phyloP scores from a whole-genome alignment of 2,329 filamentous ascomycete genomes.

The Apiospora hydei region DNA sequence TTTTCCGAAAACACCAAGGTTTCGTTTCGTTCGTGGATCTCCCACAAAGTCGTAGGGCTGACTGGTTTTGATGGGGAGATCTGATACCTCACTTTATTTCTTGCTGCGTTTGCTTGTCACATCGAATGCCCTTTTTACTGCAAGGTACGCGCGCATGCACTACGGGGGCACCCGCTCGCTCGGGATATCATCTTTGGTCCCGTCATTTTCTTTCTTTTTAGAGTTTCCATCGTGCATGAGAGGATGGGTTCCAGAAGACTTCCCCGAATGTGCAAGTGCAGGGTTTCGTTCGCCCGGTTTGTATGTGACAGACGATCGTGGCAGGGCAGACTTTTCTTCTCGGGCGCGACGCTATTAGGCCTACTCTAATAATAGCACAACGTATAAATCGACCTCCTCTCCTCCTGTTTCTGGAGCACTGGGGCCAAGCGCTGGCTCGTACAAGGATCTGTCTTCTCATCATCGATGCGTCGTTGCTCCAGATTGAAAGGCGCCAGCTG shows the following conservation, averaged over 20 bases:
- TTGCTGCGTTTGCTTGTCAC: not conserved
- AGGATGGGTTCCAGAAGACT: not conserved
- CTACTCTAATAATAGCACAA: constrained; percentile 1
- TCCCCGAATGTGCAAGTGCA: constrained; percentile 1
- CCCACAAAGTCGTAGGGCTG: not conserved
- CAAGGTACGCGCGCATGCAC: constrained; percentile 21
- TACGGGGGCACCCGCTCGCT: constrained; percentile 10
- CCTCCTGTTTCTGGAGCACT: not conserved
- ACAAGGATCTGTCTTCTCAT: not conserved
- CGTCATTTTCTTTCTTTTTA: not conserved
- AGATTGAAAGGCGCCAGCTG: not conserved
- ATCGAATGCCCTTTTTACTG: not conserved
- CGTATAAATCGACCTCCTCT: not conserved
- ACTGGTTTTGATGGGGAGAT: not conserved
- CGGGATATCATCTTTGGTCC: not conserved
- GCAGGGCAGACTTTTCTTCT: not conserved
- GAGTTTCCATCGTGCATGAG: not conserved
- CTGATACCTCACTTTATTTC: not conserved
- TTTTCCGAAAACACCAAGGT: constrained; percentile 1
- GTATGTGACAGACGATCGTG: constrained; percentile 12
- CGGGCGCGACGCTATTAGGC: not conserved
- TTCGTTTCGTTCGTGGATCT: not conserved
- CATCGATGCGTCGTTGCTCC: not conserved
- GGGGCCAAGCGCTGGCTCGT: not conserved
- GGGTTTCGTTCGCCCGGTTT: constrained; percentile 15